Base-by-base conservation (phyloP, 176 grass and related monocot genomes). In the Microstegium vimineum region DNA sequence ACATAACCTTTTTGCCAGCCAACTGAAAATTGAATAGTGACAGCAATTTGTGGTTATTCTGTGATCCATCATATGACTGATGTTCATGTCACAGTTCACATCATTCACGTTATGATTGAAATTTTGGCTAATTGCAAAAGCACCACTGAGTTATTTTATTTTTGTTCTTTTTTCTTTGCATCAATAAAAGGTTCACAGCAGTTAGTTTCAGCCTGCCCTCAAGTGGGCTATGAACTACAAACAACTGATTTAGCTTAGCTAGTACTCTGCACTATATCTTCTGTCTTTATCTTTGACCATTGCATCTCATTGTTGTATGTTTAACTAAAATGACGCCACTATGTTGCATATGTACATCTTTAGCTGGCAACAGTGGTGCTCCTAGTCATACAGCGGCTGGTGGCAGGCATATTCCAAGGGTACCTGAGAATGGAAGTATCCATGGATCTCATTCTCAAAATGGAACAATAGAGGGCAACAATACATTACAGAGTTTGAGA, bases 381-480 rank as follows among this genome's bases (percentile, higher is more conserved):
- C 46, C 78, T 71, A 67, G n/a, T 41, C 47, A 46, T 54, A 59
- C 28, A 26, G 31, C 0, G 5, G 26, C 45, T 73, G 67, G 59
- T 79, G 79, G 31, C 18, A 67, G 15, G 17, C 33, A 90, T 70
- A 78, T 40, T 66, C 83, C 57, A 47, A 40, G 47, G 20, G 7
- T 49, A 51, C 47, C 61, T 61, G 79, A 49, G 18, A 83, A 90
- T 49, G 68, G 62, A 69, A 74, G 38, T 78, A 38, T 86, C 20
- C 38, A 52, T 71, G 63, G 64, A 18, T 79, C 68, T 67, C 84
- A 80, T 88, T 75, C 85, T 51, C 84, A 86, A 81, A 90, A 88
- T 82, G 82, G 70, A 63, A 85, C 74, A 78, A 49, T 72, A 65
- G 62, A 77, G 6, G 51, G 78, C 45, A 86, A 87, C 31, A 81